Evolutionary conservation across 768 basidiomycete genomes (phyloP), one percentile per base, ranked within the genome.

Genomic region (Artomyces pyxidatus): DNA sequence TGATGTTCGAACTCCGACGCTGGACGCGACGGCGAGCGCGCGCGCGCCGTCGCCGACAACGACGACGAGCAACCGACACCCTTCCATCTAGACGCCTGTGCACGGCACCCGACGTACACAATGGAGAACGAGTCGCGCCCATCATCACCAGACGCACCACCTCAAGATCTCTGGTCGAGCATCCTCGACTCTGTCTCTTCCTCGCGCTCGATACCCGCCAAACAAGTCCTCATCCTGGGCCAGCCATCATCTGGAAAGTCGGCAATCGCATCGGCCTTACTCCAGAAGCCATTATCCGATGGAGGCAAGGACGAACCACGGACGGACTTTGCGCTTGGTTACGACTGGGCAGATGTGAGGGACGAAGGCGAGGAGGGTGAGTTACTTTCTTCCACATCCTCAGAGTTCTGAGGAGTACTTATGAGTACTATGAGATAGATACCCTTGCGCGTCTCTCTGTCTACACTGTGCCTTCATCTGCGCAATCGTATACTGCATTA

Each of bases 311-410:
- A 80, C 54, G 78, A 80, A 51, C 72, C 77, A 40, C 73, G 74
- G 48, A 70, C 71, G 7, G 89, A 93, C 58, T 85, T 94, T 66
- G 89, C 91, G 0, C 64, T 97, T 56, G 92, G 93, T 32, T 98
- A 94, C 61, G 88, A 94, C 57, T 95, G 90, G 76, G 76, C 88
- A 3, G 88, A 96, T 60, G 78, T 96, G 23, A 73, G 83, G 45
- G 92, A 97, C 59, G 94, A 96, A 23, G 92, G 81, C 4, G 94
- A 96, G 60, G 93, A 96, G 80, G 94, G 94, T 85, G 51, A 52
- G 80, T 66, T 47, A 22, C 19, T 14, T 21, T 29, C 28, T 21
- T 11, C 28, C 58, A 42, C 48, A 39, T 58, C 14, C 28, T 30
- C 27, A 9, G 27, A 41, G 29, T 46, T 37, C 37, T 47, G 45